Conservation (phyloP, 1,284 basidiomycete species). For the Trichosporon sp. region DNA sequence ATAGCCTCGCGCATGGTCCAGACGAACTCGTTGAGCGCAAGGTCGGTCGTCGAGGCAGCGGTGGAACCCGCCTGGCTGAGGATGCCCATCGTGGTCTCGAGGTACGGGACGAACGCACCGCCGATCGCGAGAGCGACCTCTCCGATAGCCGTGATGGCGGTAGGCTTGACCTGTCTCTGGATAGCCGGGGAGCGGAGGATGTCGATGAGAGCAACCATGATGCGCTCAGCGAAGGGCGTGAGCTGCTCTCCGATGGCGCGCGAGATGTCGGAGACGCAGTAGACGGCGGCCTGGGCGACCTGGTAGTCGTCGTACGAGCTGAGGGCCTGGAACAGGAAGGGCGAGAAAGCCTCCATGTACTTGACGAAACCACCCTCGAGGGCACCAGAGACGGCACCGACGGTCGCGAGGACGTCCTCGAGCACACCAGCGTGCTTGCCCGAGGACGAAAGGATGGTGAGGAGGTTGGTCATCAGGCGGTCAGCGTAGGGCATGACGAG, state of each 20-base stretch:
- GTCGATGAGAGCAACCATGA: slow-evolving; percentile 87
- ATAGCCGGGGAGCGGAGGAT: slow-evolving; percentile 87
- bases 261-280: slow-evolving; percentile 91
- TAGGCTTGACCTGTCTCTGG: slow-evolving; percentile 93
- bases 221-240: slow-evolving; percentile 73
- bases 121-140: slow-evolving; percentile 95
- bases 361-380: slow-evolving; percentile 80
- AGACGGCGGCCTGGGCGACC: slow-evolving; percentile 90
- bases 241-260: slow-evolving; percentile 83
- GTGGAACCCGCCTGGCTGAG: slow-evolving; percentile 84
- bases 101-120: slow-evolving; percentile 77
- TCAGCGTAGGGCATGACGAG: slow-evolving; percentile 87
- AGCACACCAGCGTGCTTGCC: slow-evolving; percentile 92
- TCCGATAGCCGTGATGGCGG: slow-evolving; percentile 90
- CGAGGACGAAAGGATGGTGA: slow-evolving; percentile 79
- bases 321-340: slow-evolving; percentile 83
- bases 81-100: slow-evolving; percentile 85
- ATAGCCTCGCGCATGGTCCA: slow-evolving; percentile 88
- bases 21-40: slow-evolving; percentile 67
- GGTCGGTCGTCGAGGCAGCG: slow-evolving; percentile 65
- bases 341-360: slow-evolving; percentile 86
- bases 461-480: slow-evolving; percentile 87
- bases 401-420: slow-evolving; percentile 92
- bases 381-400: slow-evolving; percentile 76
- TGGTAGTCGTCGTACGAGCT: slow-evolving; percentile 92